phyloP scores from a whole-genome alignment of 176 grass and related monocot species.

The Aegilops longissima region DNA sequence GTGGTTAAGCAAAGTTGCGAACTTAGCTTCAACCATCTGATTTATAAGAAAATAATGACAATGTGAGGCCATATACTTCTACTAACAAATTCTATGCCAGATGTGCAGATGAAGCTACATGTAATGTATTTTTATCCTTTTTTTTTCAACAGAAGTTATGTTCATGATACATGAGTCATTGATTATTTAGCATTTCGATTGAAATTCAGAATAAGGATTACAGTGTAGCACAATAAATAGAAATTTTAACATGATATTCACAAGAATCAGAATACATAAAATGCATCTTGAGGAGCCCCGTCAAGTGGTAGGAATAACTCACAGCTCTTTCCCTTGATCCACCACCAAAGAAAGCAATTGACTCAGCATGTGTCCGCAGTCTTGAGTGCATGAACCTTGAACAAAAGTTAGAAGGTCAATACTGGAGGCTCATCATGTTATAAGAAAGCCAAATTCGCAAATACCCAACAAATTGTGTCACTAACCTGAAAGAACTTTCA shows the following conservation, averaged over 20 bases:
- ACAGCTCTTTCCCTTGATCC: slow-evolving; percentile 94
- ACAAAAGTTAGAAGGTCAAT: slow-evolving; percentile 29
- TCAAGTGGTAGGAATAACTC: slow-evolving; percentile 38
- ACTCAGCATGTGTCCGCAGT: slow-evolving; percentile 92
- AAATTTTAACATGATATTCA: neutral
- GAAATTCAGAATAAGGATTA: slow-evolving; percentile 5
- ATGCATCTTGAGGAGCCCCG: neutral
- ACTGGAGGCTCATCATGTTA: slow-evolving; percentile 5
- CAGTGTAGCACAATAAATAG: neutral
- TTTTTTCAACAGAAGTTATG: slow-evolving; percentile 11
- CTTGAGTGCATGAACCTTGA: slow-evolving; percentile 94
- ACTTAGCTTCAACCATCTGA: slow-evolving; percentile 92
- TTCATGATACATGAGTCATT: neutral
- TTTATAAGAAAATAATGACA: slow-evolving; percentile 14
- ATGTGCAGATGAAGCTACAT: slow-evolving; percentile 2
- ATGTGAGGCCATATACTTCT: slow-evolving; percentile 10
- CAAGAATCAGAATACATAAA: neutral
- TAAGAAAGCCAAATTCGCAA: slow-evolving; percentile 25
- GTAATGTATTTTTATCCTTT: neutral
- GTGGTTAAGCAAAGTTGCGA: slow-evolving; percentile 74
- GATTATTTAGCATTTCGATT: slow-evolving; percentile 4
- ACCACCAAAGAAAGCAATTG: slow-evolving; percentile 98
- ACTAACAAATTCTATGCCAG: neutral
- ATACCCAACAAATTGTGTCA: neutral
- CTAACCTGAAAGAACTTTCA: slow-evolving; percentile 90